Percentiles rank a stretch among this genome's conserved stretches.
These are phyloP conservation scores for Trametes versicolor DNA, from an alignment of 1,284 basidiomycete genomes.

Conservation along the genomic window DNA sequence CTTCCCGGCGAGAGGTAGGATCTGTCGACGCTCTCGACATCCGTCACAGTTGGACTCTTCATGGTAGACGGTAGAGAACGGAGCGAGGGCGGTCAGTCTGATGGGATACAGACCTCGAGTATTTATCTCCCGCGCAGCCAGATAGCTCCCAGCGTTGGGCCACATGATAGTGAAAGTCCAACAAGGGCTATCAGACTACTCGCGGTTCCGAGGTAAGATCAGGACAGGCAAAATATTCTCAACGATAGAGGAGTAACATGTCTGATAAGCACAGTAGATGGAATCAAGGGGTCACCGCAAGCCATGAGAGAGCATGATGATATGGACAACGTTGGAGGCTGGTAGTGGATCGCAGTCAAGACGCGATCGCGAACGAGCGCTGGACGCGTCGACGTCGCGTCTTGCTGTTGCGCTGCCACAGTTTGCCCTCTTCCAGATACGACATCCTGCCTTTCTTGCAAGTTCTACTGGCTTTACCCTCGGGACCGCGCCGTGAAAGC, in stretches of 20 bases:
- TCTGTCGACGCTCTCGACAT: conserved; percentile 31
- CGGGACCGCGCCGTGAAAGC: no score
- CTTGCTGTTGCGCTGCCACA: no score
- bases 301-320: no score
- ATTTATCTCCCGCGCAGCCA: conserved; percentile 9
- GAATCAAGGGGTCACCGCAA: no score
- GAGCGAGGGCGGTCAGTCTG: not conserved
- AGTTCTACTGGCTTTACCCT: no score
- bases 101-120: not conserved
- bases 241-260: not conserved
- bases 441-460: no score
- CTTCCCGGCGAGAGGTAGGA: conserved; percentile 1
- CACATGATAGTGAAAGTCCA: conserved; percentile 13
- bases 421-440: no score
- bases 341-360: no score
- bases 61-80: not conserved
- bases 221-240: not conserved
- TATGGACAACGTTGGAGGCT: not conserved
- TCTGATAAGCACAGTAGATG: not conserved
- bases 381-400: no score
- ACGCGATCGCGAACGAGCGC: no score
- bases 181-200: conserved; percentile 3
- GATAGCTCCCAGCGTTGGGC: conserved; percentile 15
- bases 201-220: not conserved
- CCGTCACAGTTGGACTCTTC: conserved; percentile 23